Conservation (phyloP, 176 grass and related monocot genomes). For the Ensete glaucum region DNA sequence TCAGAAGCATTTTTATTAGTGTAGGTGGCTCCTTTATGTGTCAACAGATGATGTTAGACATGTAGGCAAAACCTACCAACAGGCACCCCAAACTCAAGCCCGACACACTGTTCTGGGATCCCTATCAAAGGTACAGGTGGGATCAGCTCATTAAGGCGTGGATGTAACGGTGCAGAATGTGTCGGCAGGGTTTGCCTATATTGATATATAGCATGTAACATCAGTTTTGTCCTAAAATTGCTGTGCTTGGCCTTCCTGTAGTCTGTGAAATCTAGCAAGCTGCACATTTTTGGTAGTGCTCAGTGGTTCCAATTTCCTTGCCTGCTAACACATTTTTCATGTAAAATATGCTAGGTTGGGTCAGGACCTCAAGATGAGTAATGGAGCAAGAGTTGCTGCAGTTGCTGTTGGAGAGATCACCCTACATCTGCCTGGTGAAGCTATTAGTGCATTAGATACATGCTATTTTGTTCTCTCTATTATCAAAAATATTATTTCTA, state of each 20-base stretch:
- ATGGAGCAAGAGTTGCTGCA: no score
- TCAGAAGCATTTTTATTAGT: neutral
- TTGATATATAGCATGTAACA: neutral
- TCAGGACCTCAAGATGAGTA: no score
- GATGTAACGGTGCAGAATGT: neutral
- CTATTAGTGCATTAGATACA: no score
- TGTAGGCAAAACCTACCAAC: neutral
- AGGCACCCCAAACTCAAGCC: neutral
- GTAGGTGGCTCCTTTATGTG: neutral
- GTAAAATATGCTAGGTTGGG: neutral
- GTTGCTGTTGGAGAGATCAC: no score
- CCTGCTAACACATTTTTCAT: neutral
- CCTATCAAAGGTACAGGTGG: no score
- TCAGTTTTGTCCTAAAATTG: neutral
- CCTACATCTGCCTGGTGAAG: no score
- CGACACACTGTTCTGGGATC: neutral
- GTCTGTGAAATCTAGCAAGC: neutral
- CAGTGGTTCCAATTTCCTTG: neutral
- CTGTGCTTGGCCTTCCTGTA: neutral
- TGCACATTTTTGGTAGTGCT: neutral
- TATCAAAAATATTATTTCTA: no score
- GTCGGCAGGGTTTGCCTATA: neutral
- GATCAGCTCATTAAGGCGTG: neutral
- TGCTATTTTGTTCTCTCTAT: no score
- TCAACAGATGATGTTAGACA: neutral